A percentile compares a stretch with the other conserved stretches of the same genome.
Conservation (phyloP, 2,329 filamentous ascomycete genomes). For the Aspergillus quadrilineatus region DNA sequence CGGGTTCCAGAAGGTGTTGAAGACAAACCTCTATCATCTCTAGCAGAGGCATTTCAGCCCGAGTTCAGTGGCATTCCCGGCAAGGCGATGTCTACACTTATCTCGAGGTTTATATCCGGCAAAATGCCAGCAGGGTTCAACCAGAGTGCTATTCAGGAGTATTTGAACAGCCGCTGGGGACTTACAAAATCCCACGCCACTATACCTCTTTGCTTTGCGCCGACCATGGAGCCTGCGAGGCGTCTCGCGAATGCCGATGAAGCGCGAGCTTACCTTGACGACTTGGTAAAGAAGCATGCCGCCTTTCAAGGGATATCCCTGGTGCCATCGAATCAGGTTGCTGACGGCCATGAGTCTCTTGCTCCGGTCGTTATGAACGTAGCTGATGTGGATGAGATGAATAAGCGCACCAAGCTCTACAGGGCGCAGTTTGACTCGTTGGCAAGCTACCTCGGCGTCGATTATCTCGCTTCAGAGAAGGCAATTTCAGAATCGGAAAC, state of each 20-base stretch:
- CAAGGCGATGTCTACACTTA: conserved; percentile 29
- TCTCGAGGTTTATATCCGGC: conserved; percentile 29
- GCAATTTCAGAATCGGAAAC: background rate
- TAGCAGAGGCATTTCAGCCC: conserved; percentile 32
- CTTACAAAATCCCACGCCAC: conserved; percentile 22
- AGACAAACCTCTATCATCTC: conserved; percentile 35
- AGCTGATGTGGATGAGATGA: background rate
- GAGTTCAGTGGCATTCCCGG: conserved; percentile 34
- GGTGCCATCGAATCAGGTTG: background rate
- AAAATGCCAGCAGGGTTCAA: conserved; percentile 34
- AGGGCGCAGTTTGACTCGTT: conserved; percentile 13
- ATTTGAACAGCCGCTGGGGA: conserved; percentile 29
- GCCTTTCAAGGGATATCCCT: conserved; percentile 15
- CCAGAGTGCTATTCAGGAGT: conserved; percentile 18
- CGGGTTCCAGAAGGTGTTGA: conserved; percentile 42
- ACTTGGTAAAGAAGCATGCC: conserved; percentile 19
- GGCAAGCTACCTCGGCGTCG: conserved; percentile 10
- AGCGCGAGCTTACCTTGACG: conserved; percentile 26
- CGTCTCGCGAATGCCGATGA: conserved; percentile 19
- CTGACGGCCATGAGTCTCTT: background rate
- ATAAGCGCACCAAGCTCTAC: conserved; percentile 11
- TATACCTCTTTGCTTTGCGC: conserved; percentile 24
- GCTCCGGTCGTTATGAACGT: conserved; percentile 1
- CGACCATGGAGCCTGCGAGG: conserved; percentile 22
- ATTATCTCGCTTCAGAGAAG: background rate